Evolutionary conservation across 306 rosid species (phyloP).

Genomic region (Ormosia semicastrata): DNA sequence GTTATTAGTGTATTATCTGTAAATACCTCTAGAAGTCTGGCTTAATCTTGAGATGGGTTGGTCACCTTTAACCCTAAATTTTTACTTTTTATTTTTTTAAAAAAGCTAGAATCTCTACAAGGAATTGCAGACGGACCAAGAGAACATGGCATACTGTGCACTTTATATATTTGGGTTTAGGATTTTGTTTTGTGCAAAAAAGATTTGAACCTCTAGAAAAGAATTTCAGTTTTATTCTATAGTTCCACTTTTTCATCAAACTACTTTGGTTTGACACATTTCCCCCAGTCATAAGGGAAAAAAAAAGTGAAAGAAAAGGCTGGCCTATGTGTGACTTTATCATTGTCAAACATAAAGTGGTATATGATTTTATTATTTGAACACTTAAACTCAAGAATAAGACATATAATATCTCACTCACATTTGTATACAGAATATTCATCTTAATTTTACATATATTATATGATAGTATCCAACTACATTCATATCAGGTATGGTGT

Average conservation of each 20-base stretch:
- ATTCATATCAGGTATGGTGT: too few relatives aligned
- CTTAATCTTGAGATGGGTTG: too few relatives aligned
- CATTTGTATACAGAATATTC: too few relatives aligned
- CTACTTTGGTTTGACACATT: conserved; percentile 40
- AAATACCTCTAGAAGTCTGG: too few relatives aligned
- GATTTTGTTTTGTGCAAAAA: conserved; percentile 52
- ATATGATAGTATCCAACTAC: too few relatives aligned
- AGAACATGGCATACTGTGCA: conserved; percentile 40
- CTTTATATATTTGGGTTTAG: conserved; percentile 43
- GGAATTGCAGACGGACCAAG: background rate
- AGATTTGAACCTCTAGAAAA: conserved; percentile 55
- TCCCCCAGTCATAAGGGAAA: conserved; percentile 36
- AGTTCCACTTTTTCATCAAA: conserved; percentile 35
- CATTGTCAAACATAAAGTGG: conserved; percentile 64
- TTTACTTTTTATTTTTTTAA: too few relatives aligned
- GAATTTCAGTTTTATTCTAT: conserved; percentile 26
- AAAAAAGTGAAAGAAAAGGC: conserved; percentile 64
- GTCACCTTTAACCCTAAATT: too few relatives aligned
- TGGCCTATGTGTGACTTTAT: conserved; percentile 53
- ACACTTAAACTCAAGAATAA: too few relatives aligned
- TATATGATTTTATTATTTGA: too few relatives aligned
- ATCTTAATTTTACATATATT: too few relatives aligned
- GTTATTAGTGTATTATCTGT: too few relatives aligned
- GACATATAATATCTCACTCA: too few relatives aligned
- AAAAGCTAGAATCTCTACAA: background rate